A percentile compares a stretch with the other conserved stretches of the same genome.
These are phyloP conservation scores for Cokeromyces recurvatus DNA, from an alignment of 371 early-diverging fungal genomes.

Conservation along the genomic window DNA sequence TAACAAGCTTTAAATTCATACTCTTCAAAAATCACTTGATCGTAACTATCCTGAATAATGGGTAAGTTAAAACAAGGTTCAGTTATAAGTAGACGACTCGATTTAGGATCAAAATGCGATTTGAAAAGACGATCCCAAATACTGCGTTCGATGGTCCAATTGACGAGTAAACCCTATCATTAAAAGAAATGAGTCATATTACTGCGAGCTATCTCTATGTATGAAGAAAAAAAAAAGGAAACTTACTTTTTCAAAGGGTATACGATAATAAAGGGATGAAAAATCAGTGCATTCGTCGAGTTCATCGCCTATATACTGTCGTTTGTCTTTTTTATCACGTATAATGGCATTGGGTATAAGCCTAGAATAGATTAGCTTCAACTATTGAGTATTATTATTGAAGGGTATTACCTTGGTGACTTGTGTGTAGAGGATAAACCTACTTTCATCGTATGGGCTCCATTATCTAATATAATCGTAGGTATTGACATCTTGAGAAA, in stretches of 20 bases:
- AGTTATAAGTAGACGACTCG: slow-evolving; percentile 65
- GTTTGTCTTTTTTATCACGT: slow-evolving; percentile 57
- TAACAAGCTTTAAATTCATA: slow-evolving; percentile 66
- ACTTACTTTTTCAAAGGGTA: slow-evolving; percentile 74
- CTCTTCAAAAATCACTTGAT: slow-evolving; percentile 85
- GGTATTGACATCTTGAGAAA: slow-evolving; percentile 1
- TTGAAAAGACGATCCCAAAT: slow-evolving; percentile 76
- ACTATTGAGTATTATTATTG: background rate
- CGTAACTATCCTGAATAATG: slow-evolving; percentile 64
- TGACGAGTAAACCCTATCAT: slow-evolving; percentile 62
- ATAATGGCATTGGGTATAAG: slow-evolving; percentile 63
- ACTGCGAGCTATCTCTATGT: background rate
- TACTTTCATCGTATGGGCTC: slow-evolving; percentile 69
- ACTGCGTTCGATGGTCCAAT: slow-evolving; percentile 75
- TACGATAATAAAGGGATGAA: slow-evolving; percentile 70
- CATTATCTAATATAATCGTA: slow-evolving; percentile 71
- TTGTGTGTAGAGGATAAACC: slow-evolving; percentile 43
- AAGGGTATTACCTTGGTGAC: slow-evolving; percentile 20
- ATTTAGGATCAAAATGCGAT: slow-evolving; percentile 56
- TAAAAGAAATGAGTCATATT: background rate
- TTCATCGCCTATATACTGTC: slow-evolving; percentile 67
- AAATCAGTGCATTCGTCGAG: slow-evolving; percentile 62
- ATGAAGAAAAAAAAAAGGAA: background rate
- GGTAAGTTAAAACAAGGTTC: slow-evolving; percentile 81
- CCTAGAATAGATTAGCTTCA: too few species aligned